Conservation (phyloP, 2,329 filamentous ascomycete genomes). For the Colletotrichum australisinense region DNA sequence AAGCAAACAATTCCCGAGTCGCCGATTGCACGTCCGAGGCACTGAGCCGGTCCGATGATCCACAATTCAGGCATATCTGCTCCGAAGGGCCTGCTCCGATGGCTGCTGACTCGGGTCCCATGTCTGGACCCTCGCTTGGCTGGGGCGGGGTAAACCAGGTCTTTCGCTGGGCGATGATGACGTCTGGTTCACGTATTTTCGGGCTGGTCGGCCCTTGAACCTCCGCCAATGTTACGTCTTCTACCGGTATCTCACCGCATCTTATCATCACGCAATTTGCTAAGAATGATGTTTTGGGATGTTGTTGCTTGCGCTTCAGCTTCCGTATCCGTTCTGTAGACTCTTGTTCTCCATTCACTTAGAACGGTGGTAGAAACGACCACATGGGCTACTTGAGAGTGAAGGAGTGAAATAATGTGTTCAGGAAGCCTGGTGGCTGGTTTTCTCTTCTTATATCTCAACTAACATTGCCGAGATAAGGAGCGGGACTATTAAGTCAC, state of each 20-base stretch:
- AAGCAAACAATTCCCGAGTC: neutral
- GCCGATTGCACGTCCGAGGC: neutral
- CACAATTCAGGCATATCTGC: neutral
- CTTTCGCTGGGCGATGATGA: neutral
- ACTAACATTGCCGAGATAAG: no score
- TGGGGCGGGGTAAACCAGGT: neutral
- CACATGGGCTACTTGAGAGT: no score
- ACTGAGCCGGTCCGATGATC: neutral
- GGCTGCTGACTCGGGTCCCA: conserved; percentile 25
- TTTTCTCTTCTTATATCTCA: no score
- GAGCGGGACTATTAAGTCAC: no score
- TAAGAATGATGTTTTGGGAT: neutral
- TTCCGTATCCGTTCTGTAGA: neutral
- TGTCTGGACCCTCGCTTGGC: conserved; percentile 3
- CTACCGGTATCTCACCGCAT: conserved; percentile 1
- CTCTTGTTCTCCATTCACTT: neutral
- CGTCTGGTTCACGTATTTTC: conserved; percentile 7
- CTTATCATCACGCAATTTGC: conserved; percentile 8
- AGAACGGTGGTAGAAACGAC: no score
- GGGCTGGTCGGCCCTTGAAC: neutral
- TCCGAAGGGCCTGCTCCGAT: neutral
- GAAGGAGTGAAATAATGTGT: no score
- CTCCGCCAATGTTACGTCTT: neutral
- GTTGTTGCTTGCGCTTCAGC: conserved; percentile 8
- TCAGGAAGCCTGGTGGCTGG: no score